Conservation (phyloP, 2,329 filamentous ascomycete genomes). For the Fusarium sp. region DNA sequence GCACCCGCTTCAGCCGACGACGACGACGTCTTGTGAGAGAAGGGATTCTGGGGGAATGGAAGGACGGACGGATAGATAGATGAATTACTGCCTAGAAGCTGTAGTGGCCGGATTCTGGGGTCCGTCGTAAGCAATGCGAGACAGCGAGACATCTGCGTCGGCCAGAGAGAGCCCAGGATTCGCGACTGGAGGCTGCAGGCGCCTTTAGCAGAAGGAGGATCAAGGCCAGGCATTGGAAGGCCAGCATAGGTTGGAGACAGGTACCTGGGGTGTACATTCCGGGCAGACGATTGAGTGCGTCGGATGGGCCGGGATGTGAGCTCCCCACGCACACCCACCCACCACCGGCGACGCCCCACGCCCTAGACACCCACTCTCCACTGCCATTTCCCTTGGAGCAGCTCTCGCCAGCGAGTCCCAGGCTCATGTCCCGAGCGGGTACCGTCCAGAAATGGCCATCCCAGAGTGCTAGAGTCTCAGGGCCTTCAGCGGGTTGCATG, state of each 20-base stretch:
- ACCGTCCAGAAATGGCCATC: constrained; percentile 27
- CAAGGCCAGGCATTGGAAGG: background rate
- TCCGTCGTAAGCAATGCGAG: constrained; percentile 7
- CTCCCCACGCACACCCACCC: constrained; percentile 36
- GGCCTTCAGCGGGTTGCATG: constrained; percentile 16
- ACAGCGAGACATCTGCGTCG: constrained; percentile 8
- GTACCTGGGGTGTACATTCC: constrained; percentile 36
- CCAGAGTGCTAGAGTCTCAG: constrained; percentile 34
- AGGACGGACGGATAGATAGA: background rate
- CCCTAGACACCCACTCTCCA: constrained; percentile 41
- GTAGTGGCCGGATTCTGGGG: background rate
- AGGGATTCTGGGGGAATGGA: background rate
- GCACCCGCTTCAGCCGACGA: constrained; percentile 5
- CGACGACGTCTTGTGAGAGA: background rate
- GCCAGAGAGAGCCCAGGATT: background rate
- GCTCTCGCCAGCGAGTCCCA: constrained; percentile 34
- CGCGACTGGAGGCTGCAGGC: background rate
- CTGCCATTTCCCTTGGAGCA: constrained; percentile 43
- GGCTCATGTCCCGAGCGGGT: constrained; percentile 35
- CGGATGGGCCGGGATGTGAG: constrained; percentile 41
- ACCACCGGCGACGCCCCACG: constrained; percentile 37
- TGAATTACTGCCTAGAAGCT: background rate
- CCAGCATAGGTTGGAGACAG: background rate
- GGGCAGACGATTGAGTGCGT: constrained; percentile 26
- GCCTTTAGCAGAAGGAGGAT: background rate